A percentile compares a stretch with the other conserved stretches of the same genome.
Conservation (phyloP, 2,329 filamentous ascomycete species). For the Colletotrichum sp. region DNA sequence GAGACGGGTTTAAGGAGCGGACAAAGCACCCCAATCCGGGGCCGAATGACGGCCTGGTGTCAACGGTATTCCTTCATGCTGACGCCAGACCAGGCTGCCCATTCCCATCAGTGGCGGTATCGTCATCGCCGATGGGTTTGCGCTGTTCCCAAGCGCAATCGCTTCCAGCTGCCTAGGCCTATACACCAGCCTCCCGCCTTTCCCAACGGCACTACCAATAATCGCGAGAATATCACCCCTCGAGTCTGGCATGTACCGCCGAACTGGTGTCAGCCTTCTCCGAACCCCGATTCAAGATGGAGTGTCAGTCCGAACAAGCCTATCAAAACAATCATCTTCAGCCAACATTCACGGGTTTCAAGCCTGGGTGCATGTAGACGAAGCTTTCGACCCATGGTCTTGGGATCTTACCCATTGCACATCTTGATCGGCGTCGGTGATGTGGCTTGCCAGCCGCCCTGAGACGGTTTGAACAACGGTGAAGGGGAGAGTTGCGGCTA, state of each 20-base stretch:
- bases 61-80: neutral
- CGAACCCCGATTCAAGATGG: neutral
- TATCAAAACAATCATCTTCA: neutral
- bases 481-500: neutral
- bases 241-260: neutral
- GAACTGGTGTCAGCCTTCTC: neutral
- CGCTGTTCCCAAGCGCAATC: neutral
- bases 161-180: neutral
- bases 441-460: neutral
- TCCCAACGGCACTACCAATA: neutral
- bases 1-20: slow-evolving; percentile 3
- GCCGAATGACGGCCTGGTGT: neutral
- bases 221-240: neutral
- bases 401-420: neutral
- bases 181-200: neutral
- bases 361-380: neutral
- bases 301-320: neutral
- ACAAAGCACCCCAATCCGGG: slow-evolving; percentile 8
- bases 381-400: neutral
- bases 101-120: neutral
- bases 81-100: neutral
- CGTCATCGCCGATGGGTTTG: neutral
- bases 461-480: neutral
- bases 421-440: neutral
- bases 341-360: neutral